Evolutionary conservation across 257 asterid species (phyloP), one percentile per base, ranked within the genome.

Genomic region (Salvia miltiorrhiza): DNA sequence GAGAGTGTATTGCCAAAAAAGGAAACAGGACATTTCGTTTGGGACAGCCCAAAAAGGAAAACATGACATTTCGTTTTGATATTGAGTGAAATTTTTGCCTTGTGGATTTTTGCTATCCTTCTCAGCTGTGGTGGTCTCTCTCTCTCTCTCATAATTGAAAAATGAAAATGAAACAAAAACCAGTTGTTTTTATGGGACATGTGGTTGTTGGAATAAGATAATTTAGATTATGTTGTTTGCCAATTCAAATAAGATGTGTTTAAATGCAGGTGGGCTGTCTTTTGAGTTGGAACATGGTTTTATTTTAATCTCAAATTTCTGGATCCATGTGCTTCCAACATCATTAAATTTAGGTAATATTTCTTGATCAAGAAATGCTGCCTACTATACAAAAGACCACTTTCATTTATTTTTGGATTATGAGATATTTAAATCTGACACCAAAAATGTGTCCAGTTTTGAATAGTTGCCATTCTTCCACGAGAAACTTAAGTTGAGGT

Each of bases 141-240:
- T 43, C 7, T 13, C 19, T 13, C 17, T 43, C 17, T 17, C 43
- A 37, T 37, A 0, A 1, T 37, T 3, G 9, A 7, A 7, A 23
- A 1, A 4, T 11, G 4, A 1, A 12, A 50, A 11, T 32, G 7
- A 32, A 50, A 50, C 20, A 45, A 6, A 57, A 60, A 19, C 17
- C 23, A 16, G 9, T 23, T 67, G 35, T 5, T 48, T 50, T 19
- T 7, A 10, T n/a, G 58, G 9, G 21, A 44, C 78, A 69, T 69
- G 75, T 75, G 72, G 75, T 75, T 14, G 79, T 69, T 70, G 57
- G 54, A 47, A 32, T 33, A 4, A 44, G 13, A 33, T 56, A 11
- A 24, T 47, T 56, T 6, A 32, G 47, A 44, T 45, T 23, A 35
- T 44, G 61, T 39, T 37, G 60, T 53, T 13, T 28, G 71, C 13